Percentiles rank a stretch among this genome's conserved stretches.
Conservation (phyloP, 2,329 filamentous ascomycete species). For the Botryotinia narcissicola region DNA sequence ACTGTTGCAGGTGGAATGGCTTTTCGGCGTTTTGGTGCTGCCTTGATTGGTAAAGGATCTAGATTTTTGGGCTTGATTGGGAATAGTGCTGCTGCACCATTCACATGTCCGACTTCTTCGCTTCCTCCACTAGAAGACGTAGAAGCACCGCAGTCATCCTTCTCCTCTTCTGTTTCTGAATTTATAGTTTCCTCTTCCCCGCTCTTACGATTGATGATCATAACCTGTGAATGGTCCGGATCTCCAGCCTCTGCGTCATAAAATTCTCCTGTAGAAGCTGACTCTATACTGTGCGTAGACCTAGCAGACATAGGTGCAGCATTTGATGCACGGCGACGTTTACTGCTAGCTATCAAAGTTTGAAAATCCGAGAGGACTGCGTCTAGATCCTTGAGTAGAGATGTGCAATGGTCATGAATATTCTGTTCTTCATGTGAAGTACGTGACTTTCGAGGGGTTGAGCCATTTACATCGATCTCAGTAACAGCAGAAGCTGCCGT, state of each 20-base stretch:
- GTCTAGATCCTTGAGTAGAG: slow-evolving; percentile 82
- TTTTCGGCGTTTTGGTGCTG: slow-evolving; percentile 62
- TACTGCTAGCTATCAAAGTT: slow-evolving; percentile 71
- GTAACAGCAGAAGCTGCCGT: slow-evolving; percentile 28
- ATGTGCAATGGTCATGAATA: slow-evolving; percentile 78
- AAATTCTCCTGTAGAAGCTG: slow-evolving; percentile 80
- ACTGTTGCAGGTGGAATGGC: slow-evolving; percentile 73
- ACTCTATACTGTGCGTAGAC: slow-evolving; percentile 68
- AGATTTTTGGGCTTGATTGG: slow-evolving; percentile 75
- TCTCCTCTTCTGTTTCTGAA: slow-evolving; percentile 55
- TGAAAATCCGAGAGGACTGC: slow-evolving; percentile 80
- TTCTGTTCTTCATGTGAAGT: slow-evolving; percentile 56
- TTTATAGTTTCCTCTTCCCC: slow-evolving; percentile 59
- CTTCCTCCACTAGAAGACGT: slow-evolving; percentile 59
- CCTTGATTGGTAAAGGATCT: slow-evolving; percentile 69
- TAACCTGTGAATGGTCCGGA: slow-evolving; percentile 58
- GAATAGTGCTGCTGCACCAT: slow-evolving; percentile 68
- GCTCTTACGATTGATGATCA: slow-evolving; percentile 71
- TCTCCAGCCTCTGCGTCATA: slow-evolving; percentile 82
- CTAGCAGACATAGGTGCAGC: slow-evolving; percentile 48
- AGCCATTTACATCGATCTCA: slow-evolving; percentile 29
- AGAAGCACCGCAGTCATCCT: slow-evolving; percentile 51
- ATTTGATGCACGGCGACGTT: slow-evolving; percentile 63
- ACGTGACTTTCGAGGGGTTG: slow-evolving; percentile 25
- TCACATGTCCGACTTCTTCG: slow-evolving; percentile 44